A percentile compares a stretch with the other conserved stretches of the same genome.
Evolutionary conservation across 768 basidiomycete genomes (phyloP).

Genomic region (Boletus rubroflammeus): DNA sequence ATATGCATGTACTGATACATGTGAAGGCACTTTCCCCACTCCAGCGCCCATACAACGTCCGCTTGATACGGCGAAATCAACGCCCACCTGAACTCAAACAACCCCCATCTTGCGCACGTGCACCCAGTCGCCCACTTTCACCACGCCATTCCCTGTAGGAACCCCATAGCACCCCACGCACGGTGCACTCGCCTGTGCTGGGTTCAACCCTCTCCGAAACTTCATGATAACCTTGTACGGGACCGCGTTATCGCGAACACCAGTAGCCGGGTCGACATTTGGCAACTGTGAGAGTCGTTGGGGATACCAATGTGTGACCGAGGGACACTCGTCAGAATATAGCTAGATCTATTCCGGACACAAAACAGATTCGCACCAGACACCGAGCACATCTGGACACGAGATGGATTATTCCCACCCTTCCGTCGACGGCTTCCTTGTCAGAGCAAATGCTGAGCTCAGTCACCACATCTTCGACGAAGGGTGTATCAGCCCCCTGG

Average conservation of each 20-base stretch:
- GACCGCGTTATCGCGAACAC: constrained; percentile 66
- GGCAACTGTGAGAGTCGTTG: constrained; percentile 49
- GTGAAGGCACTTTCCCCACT: not conserved
- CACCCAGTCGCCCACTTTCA: constrained; percentile 62
- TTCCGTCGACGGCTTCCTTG: constrained; percentile 14
- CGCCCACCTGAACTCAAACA: constrained; percentile 13
- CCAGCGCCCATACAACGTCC: not conserved
- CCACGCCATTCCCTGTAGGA: constrained; percentile 45
- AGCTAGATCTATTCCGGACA: constrained; percentile 3
- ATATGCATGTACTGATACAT: too few species aligned
- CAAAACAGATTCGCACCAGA: constrained; percentile 46
- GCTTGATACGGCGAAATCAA: not conserved
- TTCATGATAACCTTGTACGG: constrained; percentile 75
- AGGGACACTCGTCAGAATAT: not conserved
- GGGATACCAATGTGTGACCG: not conserved
- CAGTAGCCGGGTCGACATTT: constrained; percentile 64
- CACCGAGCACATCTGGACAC: constrained; percentile 72
- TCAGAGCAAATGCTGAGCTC: constrained; percentile 51
- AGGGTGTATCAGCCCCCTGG: constrained; percentile 58
- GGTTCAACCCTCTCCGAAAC: constrained; percentile 61
- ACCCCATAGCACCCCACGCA: constrained; percentile 70
- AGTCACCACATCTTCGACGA: constrained; percentile 69
- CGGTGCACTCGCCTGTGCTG: constrained; percentile 43
- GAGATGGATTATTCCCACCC: constrained; percentile 41
- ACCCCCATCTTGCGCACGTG: constrained; percentile 42